Evolutionary conservation across 129 eudicot genomes (phyloP).

Genomic region (Tagetes patula): DNA sequence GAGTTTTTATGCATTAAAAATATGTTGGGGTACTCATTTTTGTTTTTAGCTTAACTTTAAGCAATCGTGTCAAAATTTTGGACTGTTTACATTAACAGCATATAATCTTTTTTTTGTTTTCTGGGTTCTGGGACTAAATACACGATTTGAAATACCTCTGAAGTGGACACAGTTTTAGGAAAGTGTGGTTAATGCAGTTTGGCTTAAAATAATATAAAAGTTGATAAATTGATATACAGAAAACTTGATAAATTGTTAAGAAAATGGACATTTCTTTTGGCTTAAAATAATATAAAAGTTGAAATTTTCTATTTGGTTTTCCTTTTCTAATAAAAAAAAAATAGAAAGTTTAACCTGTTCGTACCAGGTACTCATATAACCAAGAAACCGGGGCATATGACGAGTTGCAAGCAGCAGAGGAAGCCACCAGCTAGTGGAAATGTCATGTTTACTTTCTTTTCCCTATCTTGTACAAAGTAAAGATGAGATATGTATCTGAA

Average conservation of each 20-base stretch:
- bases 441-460: background rate
- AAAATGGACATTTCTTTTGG: background rate
- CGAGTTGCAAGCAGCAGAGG: conserved; percentile 44
- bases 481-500: conserved; percentile 8
- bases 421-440: conserved; percentile 41
- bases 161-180: background rate
- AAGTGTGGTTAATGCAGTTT: background rate
- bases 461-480: conserved; percentile 3
- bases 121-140: too few species aligned
- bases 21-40: too few species aligned
- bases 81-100: too few species aligned
- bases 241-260: background rate
- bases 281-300: background rate
- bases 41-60: too few species aligned
- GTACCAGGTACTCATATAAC: conserved; percentile 65
- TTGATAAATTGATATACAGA: background rate
- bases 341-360: background rate
- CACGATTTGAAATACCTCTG: too few species aligned
- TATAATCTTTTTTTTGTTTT: too few species aligned
- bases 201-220: background rate
- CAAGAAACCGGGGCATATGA: conserved; percentile 58
- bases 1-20: too few species aligned
- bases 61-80: too few species aligned
- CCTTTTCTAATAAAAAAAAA: background rate
- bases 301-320: background rate